Base-by-base conservation (phyloP, 805 yeast genomes). In the Blastobotrys mokoenaii region DNA sequence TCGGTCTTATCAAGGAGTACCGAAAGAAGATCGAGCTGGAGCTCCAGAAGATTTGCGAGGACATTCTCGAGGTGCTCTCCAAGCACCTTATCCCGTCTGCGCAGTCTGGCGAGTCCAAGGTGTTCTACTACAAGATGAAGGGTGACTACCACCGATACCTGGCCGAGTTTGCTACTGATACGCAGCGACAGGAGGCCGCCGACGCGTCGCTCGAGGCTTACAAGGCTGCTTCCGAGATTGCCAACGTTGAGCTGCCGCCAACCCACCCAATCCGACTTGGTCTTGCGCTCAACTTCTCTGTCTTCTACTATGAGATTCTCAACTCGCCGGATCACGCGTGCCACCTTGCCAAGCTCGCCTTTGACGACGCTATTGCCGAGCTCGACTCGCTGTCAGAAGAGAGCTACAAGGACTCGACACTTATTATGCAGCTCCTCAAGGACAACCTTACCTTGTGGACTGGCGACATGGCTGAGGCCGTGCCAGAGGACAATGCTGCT, bases 131-230 rank as follows among this genome's bases (percentile, higher is more conserved):
- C 75, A 90, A 90, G 79, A 90, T 90, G 97, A 90, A 90, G 76
- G 98, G 97, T 77, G 98, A 90, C 70, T 90, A 90, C 77, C 95
- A 89, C 76, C 95, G 98, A 76, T 90, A 90, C 71, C 78, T 90
- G 72, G 97, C 97, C 52, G 98, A 90, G 74, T 93, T 90, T 64
- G 90, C 97, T 52, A 76, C 80, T 60, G 80, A 85, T 54, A 97
- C 88, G 58, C 84, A 82, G 71, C 85, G 96, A 67, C 86, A 88
- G 67, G 87, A 77, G 55, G 94, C 96, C 53, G 93, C 97, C 43
- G 88, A 84, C 61, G 76, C 82, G 55, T 90, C 97, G 34, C 79
- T 88, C 64, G 95, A 87, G 69, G 90, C 96, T 52, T 90, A 90
- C 77, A 84, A 85, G 71, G 67, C 94, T 57, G 98, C 98, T 44